Evolutionary conservation across 306 rosid genomes (phyloP).

Genomic region (Alnus rubra): DNA sequence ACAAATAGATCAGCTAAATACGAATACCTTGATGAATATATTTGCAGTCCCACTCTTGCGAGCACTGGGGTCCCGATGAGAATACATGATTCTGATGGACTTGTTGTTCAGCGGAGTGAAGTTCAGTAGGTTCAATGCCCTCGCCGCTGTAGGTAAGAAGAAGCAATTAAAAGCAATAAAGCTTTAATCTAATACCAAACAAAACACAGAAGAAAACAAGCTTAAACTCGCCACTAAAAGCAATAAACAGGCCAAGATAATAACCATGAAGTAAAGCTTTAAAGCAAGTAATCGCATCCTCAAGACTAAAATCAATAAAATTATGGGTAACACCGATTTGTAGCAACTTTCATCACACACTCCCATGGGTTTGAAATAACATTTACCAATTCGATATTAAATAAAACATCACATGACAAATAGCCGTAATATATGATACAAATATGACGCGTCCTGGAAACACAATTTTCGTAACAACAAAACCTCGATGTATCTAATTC

Average conservation of each 20-base stretch:
- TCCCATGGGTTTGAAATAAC: not conserved
- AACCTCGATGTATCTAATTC: not conserved
- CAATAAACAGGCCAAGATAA: not conserved
- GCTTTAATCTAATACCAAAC: not conserved
- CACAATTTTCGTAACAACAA: not conserved
- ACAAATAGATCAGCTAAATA: not conserved
- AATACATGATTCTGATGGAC: conserved; percentile 59
- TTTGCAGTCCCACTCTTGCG: conserved; percentile 68
- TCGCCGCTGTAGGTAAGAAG: conserved; percentile 28
- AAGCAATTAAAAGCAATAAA: not conserved
- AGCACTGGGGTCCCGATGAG: conserved; percentile 68
- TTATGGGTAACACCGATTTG: too few species aligned
- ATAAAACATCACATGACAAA: not conserved
- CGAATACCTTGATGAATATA: conserved; percentile 63
- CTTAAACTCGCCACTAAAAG: not conserved
- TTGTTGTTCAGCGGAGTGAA: conserved; percentile 67
- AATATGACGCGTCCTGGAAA: not conserved
- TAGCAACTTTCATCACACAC: not conserved
- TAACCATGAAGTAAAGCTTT: not conserved
- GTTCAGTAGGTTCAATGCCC: conserved; percentile 48
- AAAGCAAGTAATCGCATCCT: too few species aligned
- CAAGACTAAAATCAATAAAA: too few species aligned
- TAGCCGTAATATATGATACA: not conserved
- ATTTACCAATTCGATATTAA: not conserved
- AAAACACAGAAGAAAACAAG: not conserved